A percentile compares a stretch with the other conserved stretches of the same genome.
These are phyloP conservation scores for Artemisia argyi DNA, from an alignment of 129 eudicot species.

Conservation along the genomic window DNA sequence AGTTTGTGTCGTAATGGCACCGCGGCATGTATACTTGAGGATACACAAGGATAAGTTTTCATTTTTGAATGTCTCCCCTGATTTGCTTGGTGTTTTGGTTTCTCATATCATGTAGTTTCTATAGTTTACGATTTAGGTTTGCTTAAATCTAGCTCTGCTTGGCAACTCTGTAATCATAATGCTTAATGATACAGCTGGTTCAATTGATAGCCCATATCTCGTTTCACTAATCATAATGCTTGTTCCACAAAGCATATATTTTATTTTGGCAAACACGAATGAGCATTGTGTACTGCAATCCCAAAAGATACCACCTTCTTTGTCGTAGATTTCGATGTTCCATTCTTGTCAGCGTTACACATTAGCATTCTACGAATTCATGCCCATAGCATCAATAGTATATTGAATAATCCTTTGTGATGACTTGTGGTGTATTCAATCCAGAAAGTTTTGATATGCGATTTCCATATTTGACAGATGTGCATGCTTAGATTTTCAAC, in stretches of 20 bases:
- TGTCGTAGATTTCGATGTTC: background rate
- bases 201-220: background rate
- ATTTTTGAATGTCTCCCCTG: constrained; percentile 12
- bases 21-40: constrained; percentile 40
- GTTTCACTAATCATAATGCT: background rate
- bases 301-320: background rate
- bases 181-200: background rate
- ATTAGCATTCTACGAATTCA: background rate
- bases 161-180: background rate
- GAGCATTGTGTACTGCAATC: background rate
- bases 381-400: background rate
- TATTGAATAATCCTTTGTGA: too few relatives aligned
- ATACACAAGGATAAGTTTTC: constrained; percentile 26
- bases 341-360: too few relatives aligned
- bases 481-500: too few relatives aligned
- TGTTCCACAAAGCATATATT: background rate
- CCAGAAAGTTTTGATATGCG: too few relatives aligned
- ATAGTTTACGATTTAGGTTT: background rate
- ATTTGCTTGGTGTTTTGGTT: constrained; percentile 18
- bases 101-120: background rate
- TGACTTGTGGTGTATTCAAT: too few relatives aligned
- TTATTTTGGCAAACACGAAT: background rate
- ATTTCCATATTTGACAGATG: too few relatives aligned
- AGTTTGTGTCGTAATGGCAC: constrained; percentile 41
- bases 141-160: background rate